These are phyloP conservation scores for Dactylorhiza incarnata DNA, from an alignment of 106 monocot genomes.

Conservation along the genomic window DNA sequence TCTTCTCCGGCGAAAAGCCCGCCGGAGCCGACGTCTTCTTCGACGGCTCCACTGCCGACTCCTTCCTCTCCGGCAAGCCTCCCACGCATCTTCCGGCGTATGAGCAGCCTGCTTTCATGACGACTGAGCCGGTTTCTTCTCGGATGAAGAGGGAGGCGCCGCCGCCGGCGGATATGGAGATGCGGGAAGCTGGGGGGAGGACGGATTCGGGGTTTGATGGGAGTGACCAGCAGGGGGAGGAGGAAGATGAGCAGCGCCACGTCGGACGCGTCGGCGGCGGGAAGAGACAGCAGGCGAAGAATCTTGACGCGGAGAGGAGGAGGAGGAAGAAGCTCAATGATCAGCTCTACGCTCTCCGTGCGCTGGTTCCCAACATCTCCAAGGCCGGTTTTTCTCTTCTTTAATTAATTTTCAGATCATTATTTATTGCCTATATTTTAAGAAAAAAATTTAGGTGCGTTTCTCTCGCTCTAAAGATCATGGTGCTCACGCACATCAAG, in stretches of 20 bases:
- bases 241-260: constrained; percentile 40
- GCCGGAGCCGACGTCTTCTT: constrained; percentile 9
- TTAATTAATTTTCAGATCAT: background rate
- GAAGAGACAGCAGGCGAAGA: constrained; percentile 64
- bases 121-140: background rate
- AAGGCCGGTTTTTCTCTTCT: constrained; percentile 31
- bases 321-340: constrained; percentile 96
- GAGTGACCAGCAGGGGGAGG: constrained; percentile 47
- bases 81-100: background rate
- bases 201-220: constrained; percentile 43
- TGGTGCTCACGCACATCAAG: too few relatives aligned
- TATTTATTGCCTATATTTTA: background rate
- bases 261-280: constrained; percentile 22
- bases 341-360: constrained; percentile 54
- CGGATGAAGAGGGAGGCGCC: background rate
- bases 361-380: constrained; percentile 86
- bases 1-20: constrained; percentile 12
- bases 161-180: constrained; percentile 22
- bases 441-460: too few relatives aligned
- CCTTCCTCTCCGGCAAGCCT: constrained; percentile 14
- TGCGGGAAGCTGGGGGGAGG: constrained; percentile 1
- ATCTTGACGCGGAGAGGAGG: constrained; percentile 75
- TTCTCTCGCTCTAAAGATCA: too few relatives aligned
- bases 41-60: constrained; percentile 11
- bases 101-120: constrained; percentile 1